Base-by-base conservation (phyloP, 2,329 filamentous ascomycete species). In the Basipetospora chlamydospora region DNA sequence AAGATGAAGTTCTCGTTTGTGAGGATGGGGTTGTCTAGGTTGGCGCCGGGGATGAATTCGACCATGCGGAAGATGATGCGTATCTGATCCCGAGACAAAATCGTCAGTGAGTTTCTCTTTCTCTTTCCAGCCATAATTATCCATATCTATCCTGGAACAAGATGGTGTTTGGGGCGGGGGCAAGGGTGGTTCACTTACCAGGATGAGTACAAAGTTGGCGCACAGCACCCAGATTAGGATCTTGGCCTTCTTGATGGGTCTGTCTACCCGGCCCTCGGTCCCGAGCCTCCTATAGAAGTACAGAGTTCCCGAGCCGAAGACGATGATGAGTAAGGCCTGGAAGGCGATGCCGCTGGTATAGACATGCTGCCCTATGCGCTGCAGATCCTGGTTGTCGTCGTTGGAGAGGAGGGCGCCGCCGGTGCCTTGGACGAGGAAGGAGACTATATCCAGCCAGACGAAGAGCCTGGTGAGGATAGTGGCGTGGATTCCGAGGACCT, bases 21-120 rank as follows among this genome's bases (percentile, higher is more conserved):
- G 1, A 66, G 60, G 15, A 70, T 53, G 0, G 56, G 52, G 46
- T 66, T 68, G n/a, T 51, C 43, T 5, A 48, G 44, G 28, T 52
- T 50, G 15, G 64, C 46, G 9, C 66, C 67, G 4, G 56, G 54
- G 0, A 59, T 57, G 45, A 68, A 78, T 48, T 79, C 71, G 36
- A 60, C 51, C 2, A 80, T 57, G 21, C 73, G 69, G 52, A 67
- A 80, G 43, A 74, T 63, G 48, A 78, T 76, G 23, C 73, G 67
- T 20, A 64, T 49, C 60, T 70, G n/a, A n/a, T n/a, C n/a, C n/a
- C n/a, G n/a, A n/a, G n/a, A n/a, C n/a, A n/a, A n/a, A n/a, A n/a
- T n/a, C n/a, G n/a, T n/a, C n/a, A n/a, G n/a, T n/a, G 35, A 25
- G 22, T 17, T 22, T n/a, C 11, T 11, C 7, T 15, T 20, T n/a